These are phyloP conservation scores for Pseudoturritis turrita DNA, from an alignment of 345 rosid genomes.

Conservation along the genomic window DNA sequence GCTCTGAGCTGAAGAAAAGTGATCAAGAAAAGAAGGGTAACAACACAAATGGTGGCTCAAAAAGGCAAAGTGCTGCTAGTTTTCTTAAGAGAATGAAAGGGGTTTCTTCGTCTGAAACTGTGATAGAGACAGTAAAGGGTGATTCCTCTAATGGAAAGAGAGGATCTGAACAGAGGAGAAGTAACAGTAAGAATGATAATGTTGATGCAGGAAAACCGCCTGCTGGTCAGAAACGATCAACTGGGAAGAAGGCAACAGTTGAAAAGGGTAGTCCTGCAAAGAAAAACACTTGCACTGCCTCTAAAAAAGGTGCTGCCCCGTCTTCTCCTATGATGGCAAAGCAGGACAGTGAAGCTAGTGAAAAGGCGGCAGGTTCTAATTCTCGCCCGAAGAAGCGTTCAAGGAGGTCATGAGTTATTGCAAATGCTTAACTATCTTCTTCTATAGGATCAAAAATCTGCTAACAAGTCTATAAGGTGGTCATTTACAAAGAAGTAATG, in stretches of 20 bases:
- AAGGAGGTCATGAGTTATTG: constrained; percentile 31
- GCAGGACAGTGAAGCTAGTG: constrained; percentile 32
- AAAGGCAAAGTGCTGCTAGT: constrained; percentile 44
- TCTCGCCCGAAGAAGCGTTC: constrained; percentile 40
- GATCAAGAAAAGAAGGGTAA: constrained; percentile 32
- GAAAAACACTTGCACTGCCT: constrained; percentile 9
- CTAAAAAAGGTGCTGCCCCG: constrained; percentile 23
- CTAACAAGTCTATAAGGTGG: constrained; percentile 1
- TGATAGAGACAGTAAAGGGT: constrained; percentile 26
- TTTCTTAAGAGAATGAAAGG: constrained; percentile 50
- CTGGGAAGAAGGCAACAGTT: constrained; percentile 18
- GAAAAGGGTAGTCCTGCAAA: constrained; percentile 29
- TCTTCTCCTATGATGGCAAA: constrained; percentile 14
- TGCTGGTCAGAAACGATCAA: constrained; percentile 19
- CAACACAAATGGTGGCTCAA: constrained; percentile 18
- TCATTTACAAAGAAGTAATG: background rate
- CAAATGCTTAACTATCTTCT: constrained; percentile 1
- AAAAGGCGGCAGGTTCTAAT: constrained; percentile 31
- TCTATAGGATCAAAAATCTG: background rate
- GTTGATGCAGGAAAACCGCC: constrained; percentile 16
- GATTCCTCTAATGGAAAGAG: constrained; percentile 32
- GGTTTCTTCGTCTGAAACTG: constrained; percentile 28
- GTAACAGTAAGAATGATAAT: constrained; percentile 17
- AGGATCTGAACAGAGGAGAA: constrained; percentile 35
- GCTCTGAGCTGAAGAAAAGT: constrained; percentile 27